phyloP scores from a whole-genome alignment of 1,284 basidiomycete species.

The Coniferiporia sulphurascens region DNA sequence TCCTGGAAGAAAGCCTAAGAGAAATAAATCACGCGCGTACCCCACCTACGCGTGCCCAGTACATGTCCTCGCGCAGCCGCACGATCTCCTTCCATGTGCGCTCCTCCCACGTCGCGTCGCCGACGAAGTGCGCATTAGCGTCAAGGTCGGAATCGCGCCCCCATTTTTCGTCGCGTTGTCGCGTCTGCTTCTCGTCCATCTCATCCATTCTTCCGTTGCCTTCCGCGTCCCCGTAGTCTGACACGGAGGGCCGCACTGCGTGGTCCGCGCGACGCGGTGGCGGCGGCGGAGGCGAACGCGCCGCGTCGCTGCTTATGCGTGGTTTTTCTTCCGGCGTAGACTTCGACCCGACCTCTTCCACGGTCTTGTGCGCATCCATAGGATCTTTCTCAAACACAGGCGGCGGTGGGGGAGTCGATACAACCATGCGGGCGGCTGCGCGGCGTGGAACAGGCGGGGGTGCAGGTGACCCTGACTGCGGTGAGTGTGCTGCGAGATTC shows the following conservation, averaged over 20 bases:
- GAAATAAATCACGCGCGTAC: slow-evolving; percentile 30
- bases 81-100: slow-evolving; percentile 83
- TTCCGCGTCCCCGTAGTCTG: slow-evolving; percentile 1
- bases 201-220: not conserved
- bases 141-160: slow-evolving; percentile 18
- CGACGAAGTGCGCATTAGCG: slow-evolving; percentile 37
- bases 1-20: too few species aligned
- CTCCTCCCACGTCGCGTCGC: slow-evolving; percentile 82
- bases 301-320: not conserved
- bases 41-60: slow-evolving; percentile 79
- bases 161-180: not conserved
- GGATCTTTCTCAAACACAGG: slow-evolving; percentile 14
- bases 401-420: slow-evolving; percentile 25
- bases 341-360: slow-evolving; percentile 4
- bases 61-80: slow-evolving; percentile 83
- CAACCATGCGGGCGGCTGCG: slow-evolving; percentile 39
- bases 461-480: slow-evolving; percentile 29
- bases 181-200: not conserved
- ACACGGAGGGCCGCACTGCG: not conserved
- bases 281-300: not conserved
- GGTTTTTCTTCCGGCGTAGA: not conserved
- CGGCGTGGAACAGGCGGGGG: slow-evolving; percentile 55
- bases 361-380: slow-evolving; percentile 21
- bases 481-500: slow-evolving; percentile 18
- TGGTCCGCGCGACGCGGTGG: not conserved